Evolutionary conservation across 208 protist species (phyloP), one percentile per base, ranked within the genome.

Genomic region (Lotmaria passim): DNA sequence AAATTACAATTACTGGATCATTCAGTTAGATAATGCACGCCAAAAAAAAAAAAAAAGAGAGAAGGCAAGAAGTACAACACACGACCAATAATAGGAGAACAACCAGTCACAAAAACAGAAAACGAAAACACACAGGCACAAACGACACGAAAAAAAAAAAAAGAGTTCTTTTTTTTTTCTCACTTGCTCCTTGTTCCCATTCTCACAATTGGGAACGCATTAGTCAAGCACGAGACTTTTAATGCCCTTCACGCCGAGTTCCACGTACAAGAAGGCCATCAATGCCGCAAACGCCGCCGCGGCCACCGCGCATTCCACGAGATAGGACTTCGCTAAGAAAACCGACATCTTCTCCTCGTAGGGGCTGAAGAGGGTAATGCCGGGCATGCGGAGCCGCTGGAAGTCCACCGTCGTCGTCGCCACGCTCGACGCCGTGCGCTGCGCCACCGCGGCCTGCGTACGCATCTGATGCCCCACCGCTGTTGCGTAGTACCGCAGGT

Each of bases 261-360:
- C 86, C 10, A 69, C 43, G 14, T 82, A 57, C 21, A 75, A 65
- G 67, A 94, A 94, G 3, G 50, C 52, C 24, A 80, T 48, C 28
- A 91, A 74, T 3, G 55, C 78, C 10, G 50, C 65, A 26, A 76
- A 24, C 24, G 77, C 55, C 21, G 43, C 60, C 0, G 51, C 52
- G 1, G 83, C 58, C 34, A 82, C 34, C 0, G 51, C 34, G 30
- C 86, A 34, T 62, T 92, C 86, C 1, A 75, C 51, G 1, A 65
- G 41, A 14, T 73, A 69, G 5, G 76, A 73, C 75, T 86, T 91
- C 11, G 77, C 63, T 50, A 82, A 43, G 63, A 78, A 90, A 19
- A 94, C 68, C 24, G 57, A 39, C 74, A 91, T 69, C 34, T 72
- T 78, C 55, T 91, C 69, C 64, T 89, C 85, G 67, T 87, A 91